phyloP scores from a whole-genome alignment of 306 rosid genomes.

The Nissolia schottii region DNA sequence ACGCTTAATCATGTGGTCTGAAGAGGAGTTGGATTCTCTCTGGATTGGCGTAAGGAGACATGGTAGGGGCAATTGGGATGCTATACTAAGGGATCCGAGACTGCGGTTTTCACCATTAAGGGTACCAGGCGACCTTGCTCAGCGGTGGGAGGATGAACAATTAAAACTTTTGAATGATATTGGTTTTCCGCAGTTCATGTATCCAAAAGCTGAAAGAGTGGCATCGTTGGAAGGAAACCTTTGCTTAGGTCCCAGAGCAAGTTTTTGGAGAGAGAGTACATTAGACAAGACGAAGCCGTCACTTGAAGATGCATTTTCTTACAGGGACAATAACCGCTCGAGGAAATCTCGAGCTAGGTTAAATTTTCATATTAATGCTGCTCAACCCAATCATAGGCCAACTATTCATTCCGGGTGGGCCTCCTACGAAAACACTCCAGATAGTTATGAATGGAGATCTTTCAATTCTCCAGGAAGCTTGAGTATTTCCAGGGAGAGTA shows the following conservation, averaged over 20 bases:
- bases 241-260: constrained; percentile 24
- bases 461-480: constrained; percentile 27
- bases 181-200: constrained; percentile 31
- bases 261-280: constrained; percentile 32
- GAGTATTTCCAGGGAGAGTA: constrained; percentile 15
- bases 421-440: constrained; percentile 27
- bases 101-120: constrained; percentile 50
- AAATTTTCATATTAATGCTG: constrained; percentile 9
- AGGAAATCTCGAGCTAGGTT: constrained; percentile 33
- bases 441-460: constrained; percentile 27
- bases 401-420: constrained; percentile 20
- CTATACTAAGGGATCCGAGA: constrained; percentile 62
- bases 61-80: constrained; percentile 62
- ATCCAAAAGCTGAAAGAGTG: constrained; percentile 27
- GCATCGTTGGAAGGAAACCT: constrained; percentile 19
- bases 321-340: constrained; percentile 27
- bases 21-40: constrained; percentile 73
- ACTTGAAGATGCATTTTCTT: constrained; percentile 36
- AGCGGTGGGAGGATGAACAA: constrained; percentile 64
- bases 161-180: constrained; percentile 38
- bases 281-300: constrained; percentile 37
- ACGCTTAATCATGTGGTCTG: constrained; percentile 44
- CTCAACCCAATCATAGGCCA: constrained; percentile 25
- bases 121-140: constrained; percentile 56
- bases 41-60: constrained; percentile 80